Conservation (phyloP, 306 rosid genomes). For the Astragalus glycyphyllos region DNA sequence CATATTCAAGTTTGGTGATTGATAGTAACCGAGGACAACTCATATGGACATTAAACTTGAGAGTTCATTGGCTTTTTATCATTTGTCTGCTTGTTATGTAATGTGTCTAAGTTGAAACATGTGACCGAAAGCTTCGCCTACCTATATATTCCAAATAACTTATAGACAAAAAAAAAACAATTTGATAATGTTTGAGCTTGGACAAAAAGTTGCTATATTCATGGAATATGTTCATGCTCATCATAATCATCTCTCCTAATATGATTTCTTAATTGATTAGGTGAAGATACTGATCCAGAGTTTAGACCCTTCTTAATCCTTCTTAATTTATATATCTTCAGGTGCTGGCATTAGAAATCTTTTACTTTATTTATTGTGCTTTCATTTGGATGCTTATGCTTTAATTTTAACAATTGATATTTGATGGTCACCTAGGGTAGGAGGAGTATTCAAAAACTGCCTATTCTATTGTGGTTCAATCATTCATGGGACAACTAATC, state of each 20-base stretch:
- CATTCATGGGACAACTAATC: slow-evolving; percentile 44
- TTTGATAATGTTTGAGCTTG: slow-evolving; percentile 35
- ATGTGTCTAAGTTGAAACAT: slow-evolving; percentile 39
- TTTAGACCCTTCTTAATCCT: slow-evolving; percentile 1
- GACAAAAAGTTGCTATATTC: slow-evolving; percentile 40
- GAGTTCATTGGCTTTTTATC: slow-evolving; percentile 22
- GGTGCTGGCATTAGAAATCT: slow-evolving; percentile 18
- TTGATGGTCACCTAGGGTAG: slow-evolving; percentile 31
- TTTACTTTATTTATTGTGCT: slow-evolving; percentile 26
- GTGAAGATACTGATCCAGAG: slow-evolving; percentile 20
- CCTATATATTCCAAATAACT: slow-evolving; percentile 47
- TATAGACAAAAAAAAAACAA: slow-evolving; percentile 30
- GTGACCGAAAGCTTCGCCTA: slow-evolving; percentile 15
- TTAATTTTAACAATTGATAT: neutral
- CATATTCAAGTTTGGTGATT: slow-evolving; percentile 34
- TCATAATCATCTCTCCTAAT: slow-evolving; percentile 28
- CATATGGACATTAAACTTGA: slow-evolving; percentile 1
- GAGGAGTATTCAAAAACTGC: slow-evolving; percentile 32
- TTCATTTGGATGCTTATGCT: slow-evolving; percentile 22
- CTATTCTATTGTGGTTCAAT: slow-evolving; percentile 37
- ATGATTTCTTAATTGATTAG: slow-evolving; percentile 39
- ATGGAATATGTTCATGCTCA: slow-evolving; percentile 34
- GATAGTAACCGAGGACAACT: slow-evolving; percentile 23
- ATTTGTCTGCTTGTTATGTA: slow-evolving; percentile 44
- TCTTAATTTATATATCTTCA: slow-evolving; percentile 26